phyloP scores from a whole-genome alignment of 345 rosid genomes.

The Eucalyptus coolabah region DNA sequence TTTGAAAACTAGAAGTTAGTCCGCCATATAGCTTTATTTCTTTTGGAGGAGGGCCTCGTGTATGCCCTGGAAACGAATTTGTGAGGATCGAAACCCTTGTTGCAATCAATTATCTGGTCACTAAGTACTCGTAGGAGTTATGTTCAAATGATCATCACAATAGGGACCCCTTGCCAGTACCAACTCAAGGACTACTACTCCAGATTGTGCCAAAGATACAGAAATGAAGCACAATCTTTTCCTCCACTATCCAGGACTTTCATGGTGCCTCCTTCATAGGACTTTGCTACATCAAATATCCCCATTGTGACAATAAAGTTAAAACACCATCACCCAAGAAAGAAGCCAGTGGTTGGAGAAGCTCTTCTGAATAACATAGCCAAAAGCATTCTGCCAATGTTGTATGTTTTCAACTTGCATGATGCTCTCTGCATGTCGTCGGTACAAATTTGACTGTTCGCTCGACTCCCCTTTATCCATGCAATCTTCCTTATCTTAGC shows the following conservation, averaged over 20 bases:
- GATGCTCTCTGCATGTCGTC: not conserved
- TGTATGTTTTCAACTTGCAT: not conserved
- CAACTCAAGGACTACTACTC: constrained; percentile 27
- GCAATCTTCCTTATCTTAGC: not conserved
- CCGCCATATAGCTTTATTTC: constrained; percentile 10
- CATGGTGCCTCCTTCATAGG: not conserved
- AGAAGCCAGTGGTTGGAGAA: not conserved
- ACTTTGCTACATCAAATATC: not conserved
- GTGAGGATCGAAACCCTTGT: constrained; percentile 38
- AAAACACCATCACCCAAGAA: not conserved
- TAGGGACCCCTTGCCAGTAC: constrained; percentile 34
- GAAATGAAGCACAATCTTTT: not conserved
- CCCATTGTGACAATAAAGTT: not conserved
- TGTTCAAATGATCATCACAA: constrained; percentile 11
- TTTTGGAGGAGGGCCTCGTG: constrained; percentile 38
- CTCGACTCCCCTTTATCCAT: not conserved
- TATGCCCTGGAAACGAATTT: constrained; percentile 39
- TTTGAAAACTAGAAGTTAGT: too few species aligned
- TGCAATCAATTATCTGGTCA: constrained; percentile 29
- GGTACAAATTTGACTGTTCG: not conserved
- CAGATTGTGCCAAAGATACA: constrained; percentile 8
- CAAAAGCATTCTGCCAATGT: not conserved
- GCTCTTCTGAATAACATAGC: not conserved
- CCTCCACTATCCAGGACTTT: not conserved
- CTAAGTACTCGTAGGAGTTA: constrained; percentile 24